Evolutionary conservation across 2,329 filamentous ascomycete species (phyloP).

Genomic region (Diaporthe australafricana): DNA sequence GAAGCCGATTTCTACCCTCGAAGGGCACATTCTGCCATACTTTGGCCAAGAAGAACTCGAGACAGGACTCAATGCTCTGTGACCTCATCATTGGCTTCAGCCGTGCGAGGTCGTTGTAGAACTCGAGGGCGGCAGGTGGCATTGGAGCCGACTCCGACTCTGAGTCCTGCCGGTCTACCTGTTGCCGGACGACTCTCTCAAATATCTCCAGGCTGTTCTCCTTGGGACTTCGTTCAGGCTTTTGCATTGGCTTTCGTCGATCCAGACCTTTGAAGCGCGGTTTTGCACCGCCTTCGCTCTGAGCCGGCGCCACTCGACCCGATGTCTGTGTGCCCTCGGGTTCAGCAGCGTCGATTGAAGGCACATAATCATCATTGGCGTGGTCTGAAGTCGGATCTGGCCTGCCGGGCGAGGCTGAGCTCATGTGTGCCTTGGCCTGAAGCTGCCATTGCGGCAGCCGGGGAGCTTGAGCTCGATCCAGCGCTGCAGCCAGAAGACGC

Average conservation of each 20-base stretch:
- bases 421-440: neutral
- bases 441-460: constrained; percentile 30
- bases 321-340: neutral
- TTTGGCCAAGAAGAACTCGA: constrained; percentile 48
- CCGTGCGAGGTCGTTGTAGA: constrained; percentile 45
- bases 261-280: constrained; percentile 22
- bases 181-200: constrained; percentile 29
- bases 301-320: neutral
- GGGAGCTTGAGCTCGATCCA: constrained; percentile 38
- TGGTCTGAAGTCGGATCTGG: neutral
- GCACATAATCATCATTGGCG: constrained; percentile 14
- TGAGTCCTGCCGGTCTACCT: neutral
- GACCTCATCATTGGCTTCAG: constrained; percentile 44
- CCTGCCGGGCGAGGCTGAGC: constrained; percentile 5
- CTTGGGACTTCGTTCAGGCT: neutral
- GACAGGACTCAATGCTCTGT: constrained; percentile 40
- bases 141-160: neutral
- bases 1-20: constrained; percentile 41
- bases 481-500: constrained; percentile 25
- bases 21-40: constrained; percentile 38
- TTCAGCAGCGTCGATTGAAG: constrained; percentile 29
- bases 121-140: constrained; percentile 37
- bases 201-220: constrained; percentile 32
- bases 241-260: constrained; percentile 3
- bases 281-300: neutral